phyloP scores from a whole-genome alignment of 176 grass and related monocot genomes.

The Eragrostis nindensis region DNA sequence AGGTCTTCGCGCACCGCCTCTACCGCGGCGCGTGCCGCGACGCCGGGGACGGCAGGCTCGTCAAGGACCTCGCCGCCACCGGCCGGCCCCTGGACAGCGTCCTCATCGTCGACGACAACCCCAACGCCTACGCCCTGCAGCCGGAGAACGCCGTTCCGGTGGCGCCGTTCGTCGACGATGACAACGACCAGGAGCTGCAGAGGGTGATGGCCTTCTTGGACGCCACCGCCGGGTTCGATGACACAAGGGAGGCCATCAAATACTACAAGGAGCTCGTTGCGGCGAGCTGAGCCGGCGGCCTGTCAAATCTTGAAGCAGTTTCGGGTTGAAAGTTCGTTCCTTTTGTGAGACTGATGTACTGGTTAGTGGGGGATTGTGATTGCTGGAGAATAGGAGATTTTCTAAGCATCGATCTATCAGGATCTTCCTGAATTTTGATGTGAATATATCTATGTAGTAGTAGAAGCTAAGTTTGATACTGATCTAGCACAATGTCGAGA shows the following conservation, averaged over 20 bases:
- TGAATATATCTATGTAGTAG: neutral
- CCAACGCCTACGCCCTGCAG: slow-evolving; percentile 75
- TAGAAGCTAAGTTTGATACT: neutral
- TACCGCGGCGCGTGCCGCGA: slow-evolving; percentile 76
- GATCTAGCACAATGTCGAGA: neutral
- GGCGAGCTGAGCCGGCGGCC: neutral
- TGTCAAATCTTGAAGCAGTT: neutral
- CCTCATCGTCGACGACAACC: slow-evolving; percentile 89
- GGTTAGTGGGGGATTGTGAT: neutral
- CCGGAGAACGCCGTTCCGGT: slow-evolving; percentile 77
- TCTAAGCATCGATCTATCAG: slow-evolving; percentile 14
- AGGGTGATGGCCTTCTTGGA: slow-evolving; percentile 67
- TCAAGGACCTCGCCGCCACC: slow-evolving; percentile 78
- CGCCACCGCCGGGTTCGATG: slow-evolving; percentile 47
- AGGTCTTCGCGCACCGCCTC: slow-evolving; percentile 66
- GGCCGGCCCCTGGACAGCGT: slow-evolving; percentile 50
- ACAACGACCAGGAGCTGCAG: slow-evolving; percentile 57
- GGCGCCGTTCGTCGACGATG: slow-evolving; percentile 66
- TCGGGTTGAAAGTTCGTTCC: neutral
- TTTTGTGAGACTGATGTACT: slow-evolving; percentile 2
- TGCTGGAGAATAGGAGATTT: neutral
- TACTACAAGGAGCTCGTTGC: slow-evolving; percentile 44
- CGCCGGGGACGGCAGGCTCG: slow-evolving; percentile 64
- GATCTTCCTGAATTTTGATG: slow-evolving; percentile 26
- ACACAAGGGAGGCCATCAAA: slow-evolving; percentile 68